These are phyloP conservation scores for Pythium dissimile DNA, from an alignment of 352 stramenopile species.

Conservation along the genomic window DNA sequence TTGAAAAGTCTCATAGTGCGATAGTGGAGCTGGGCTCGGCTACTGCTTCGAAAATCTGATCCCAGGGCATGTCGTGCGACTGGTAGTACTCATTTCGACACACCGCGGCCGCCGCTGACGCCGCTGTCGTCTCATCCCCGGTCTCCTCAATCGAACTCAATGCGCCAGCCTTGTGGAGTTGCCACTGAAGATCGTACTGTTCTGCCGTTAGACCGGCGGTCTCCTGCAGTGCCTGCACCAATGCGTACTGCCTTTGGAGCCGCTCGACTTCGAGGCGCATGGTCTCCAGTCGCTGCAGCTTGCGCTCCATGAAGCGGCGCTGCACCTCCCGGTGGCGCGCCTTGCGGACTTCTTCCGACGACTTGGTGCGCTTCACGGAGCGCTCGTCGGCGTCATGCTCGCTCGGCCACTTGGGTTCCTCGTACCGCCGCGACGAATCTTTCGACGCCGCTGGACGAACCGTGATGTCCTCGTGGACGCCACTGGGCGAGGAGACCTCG, in stretches of 20 bases:
- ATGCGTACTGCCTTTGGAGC: slow-evolving; percentile 14
- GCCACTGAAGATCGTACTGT: slow-evolving; percentile 8
- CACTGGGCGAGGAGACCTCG: background rate
- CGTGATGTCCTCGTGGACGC: background rate
- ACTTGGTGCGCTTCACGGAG: background rate
- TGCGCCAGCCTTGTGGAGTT: slow-evolving; percentile 1
- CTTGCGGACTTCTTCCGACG: slow-evolving; percentile 17
- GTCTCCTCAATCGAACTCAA: too few relatives aligned
- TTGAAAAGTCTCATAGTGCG: too few relatives aligned
- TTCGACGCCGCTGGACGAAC: too few relatives aligned
- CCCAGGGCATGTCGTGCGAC: too few relatives aligned
- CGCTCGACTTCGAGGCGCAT: slow-evolving; percentile 16
- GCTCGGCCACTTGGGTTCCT: background rate
- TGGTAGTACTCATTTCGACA: too few relatives aligned
- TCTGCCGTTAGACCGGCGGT: slow-evolving; percentile 9
- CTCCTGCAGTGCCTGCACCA: slow-evolving; percentile 12
- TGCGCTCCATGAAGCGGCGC: slow-evolving; percentile 23
- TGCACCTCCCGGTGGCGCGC: slow-evolving; percentile 21
- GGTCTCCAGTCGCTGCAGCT: slow-evolving; percentile 14
- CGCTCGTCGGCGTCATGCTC: background rate
- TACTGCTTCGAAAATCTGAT: too few relatives aligned
- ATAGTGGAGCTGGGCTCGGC: too few relatives aligned
- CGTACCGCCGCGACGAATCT: too few relatives aligned
- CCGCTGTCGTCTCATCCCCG: too few relatives aligned
- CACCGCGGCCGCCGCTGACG: too few relatives aligned